Evolutionary conservation across 2,329 filamentous ascomycete genomes (phyloP), one percentile per base, ranked within the genome.

Genomic region (Penicillium freii): DNA sequence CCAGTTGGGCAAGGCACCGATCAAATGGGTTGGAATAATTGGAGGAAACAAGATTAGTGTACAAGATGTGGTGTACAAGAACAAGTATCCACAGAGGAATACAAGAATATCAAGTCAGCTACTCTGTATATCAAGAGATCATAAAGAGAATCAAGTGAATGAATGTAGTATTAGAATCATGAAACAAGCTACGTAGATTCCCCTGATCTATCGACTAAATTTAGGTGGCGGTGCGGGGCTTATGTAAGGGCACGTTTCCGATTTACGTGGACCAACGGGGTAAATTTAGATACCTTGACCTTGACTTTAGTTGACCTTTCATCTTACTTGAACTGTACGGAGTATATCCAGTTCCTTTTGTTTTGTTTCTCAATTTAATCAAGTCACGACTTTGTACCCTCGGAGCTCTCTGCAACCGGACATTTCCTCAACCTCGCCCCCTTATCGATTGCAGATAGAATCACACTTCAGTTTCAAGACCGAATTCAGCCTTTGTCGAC

Each of bases 361-460:
- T 21, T 53, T 47, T 29, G 29, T 42, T 42, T 11, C 25, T 43
- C 11, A 17, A 27, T 25, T 19, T 38, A 10, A n/a, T 21, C 33
- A 36, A 47, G n/a, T 13, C 23, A 51, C 23, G 23, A 1, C 44
- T 15, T n/a, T 34, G 45, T 27, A 31, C n/a, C 25, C 21, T 56
- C 17, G 25, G 40, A 53, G 31, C 36, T 54, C 36, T 33, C 57
- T 58, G 60, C 62, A 53, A 66, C 45, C 64, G 64, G 62, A 64
- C 65, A 66, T 64, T 54, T 68, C 61, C 61, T 51, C 59, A 59
- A 58, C 39, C 68, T 51, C 59, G 59, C 50, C 69, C 66, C 69
- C 71, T 72, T 73, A 73, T 73, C 71, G 69, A 72, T 70, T 70
- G 66, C 57, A 55, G 50, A 56, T 54, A 47, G 43, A 56, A 57